Base-by-base conservation (phyloP, 2,329 filamentous ascomycete genomes). In the Cytospora piceae region DNA sequence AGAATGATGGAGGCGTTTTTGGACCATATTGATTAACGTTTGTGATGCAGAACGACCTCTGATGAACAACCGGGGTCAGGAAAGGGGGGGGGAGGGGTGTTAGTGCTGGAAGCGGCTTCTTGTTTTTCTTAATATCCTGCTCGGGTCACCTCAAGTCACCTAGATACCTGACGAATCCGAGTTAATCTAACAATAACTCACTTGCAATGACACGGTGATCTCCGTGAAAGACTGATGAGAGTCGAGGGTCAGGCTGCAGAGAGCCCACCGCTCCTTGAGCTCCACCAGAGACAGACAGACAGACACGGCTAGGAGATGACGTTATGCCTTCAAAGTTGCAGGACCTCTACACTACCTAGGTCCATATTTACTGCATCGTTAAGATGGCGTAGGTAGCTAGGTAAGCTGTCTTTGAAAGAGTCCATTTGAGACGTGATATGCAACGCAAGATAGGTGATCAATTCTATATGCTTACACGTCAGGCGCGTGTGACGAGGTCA, bases 1-100 rank as follows among this genome's bases (percentile, higher is more conserved):
- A 15, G 20, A 11, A 3, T 1, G 37, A 3, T 3, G 24, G n/a
- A 20, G 60, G 6, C 29, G 52, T 29, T 37, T 46, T 42, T 27
- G 24, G 60, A 46, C 31, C n/a, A 24, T 57, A 29, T 37, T n/a
- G 29, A 37, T 46, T 15, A 27, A 51, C n/a, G 39, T 31, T 51
- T 57, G 53, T 37, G 61, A 39, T 55, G 46, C 53, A 20, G 46
- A 49, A 49, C 11, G 46, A 49, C 46, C 46, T 49, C 11, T 49
- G 9, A 49, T 49, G 46, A 49, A 49, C n/a, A 24, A 24, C 12
- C 46, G 3, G n/a, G 46, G n/a, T 37, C 34, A 37, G 34, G 34
- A 37, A 49, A 14, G n/a, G n/a, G 46, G 46, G 46, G 42, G 20
- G 7, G n/a, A n/a, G 1, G n/a, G 46, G 46, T 12, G 46, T 7